Evolutionary conservation across 345 rosid species (phyloP).

Genomic region (Salix koriyanagi): DNA sequence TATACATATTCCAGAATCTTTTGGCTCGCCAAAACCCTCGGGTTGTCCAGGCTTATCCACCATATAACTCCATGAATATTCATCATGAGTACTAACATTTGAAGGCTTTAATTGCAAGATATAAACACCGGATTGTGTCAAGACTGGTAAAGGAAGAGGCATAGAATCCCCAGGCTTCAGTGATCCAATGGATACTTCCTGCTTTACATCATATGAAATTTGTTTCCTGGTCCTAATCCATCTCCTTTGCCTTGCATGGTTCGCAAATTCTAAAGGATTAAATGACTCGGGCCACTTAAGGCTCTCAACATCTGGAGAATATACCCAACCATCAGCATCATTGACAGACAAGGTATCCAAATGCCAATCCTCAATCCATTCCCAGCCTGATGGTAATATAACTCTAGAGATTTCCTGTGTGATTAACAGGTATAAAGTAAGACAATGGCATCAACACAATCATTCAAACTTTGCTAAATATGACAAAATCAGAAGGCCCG

Average conservation of each 20-base stretch:
- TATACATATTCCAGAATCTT: constrained; percentile 56
- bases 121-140: constrained; percentile 56
- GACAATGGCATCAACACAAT: background rate
- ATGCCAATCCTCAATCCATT: constrained; percentile 59
- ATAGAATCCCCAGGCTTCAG: constrained; percentile 64
- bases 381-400: constrained; percentile 48
- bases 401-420: constrained; percentile 31
- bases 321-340: constrained; percentile 60
- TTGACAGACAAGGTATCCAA: constrained; percentile 42
- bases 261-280: constrained; percentile 38
- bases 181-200: constrained; percentile 55
- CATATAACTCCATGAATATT: constrained; percentile 84
- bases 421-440: constrained; percentile 5
- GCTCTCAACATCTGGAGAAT: constrained; percentile 54
- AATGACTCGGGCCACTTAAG: constrained; percentile 55
- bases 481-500: background rate
- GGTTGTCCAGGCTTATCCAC: constrained; percentile 39
- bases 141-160: constrained; percentile 70
- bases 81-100: constrained; percentile 33
- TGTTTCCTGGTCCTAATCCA: constrained; percentile 53
- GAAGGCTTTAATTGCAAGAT: constrained; percentile 64
- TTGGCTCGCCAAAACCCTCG: constrained; percentile 30
- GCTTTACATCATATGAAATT: constrained; percentile 23
- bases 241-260: constrained; percentile 60
- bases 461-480: background rate